phyloP scores from a whole-genome alignment of 2,329 filamentous ascomycete genomes.

The Pestalotiopsis sp. region DNA sequence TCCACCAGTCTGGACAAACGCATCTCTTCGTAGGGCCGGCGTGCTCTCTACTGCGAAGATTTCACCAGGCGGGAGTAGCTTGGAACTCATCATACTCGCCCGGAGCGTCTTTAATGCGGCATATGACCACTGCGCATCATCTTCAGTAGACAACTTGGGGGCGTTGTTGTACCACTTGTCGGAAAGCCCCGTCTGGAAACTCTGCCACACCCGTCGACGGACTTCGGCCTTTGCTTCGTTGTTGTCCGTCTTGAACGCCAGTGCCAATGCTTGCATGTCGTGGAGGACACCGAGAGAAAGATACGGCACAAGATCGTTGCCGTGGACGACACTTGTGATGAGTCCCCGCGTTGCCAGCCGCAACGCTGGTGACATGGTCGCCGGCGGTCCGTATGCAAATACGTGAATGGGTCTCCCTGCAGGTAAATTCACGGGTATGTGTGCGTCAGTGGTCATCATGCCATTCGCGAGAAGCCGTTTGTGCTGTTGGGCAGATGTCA shows the following conservation, averaged over 20 bases:
- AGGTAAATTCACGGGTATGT: conserved; percentile 56
- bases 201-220: conserved; percentile 66
- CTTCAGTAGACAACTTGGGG: conserved; percentile 41
- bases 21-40: conserved; percentile 67
- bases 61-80: conserved; percentile 75
- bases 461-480: conserved; percentile 39
- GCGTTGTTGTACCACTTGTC: conserved; percentile 61
- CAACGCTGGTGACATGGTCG: conserved; percentile 71
- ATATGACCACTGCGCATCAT: conserved; percentile 71
- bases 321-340: conserved; percentile 75
- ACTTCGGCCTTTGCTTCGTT: conserved; percentile 69
- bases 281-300: conserved; percentile 75
- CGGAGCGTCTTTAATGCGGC: conserved; percentile 68
- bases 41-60: conserved; percentile 74
- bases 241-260: conserved; percentile 74
- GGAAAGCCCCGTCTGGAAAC: conserved; percentile 62
- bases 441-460: conserved; percentile 14
- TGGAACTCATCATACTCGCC: conserved; percentile 68
- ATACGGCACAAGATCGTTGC: conserved; percentile 73
- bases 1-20: conserved; percentile 52
- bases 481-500: conserved; percentile 58
- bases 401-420: conserved; percentile 74
- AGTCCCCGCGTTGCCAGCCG: conserved; percentile 72
- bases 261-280: conserved; percentile 72
- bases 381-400: conserved; percentile 76